Evolutionary conservation across 2,329 filamentous ascomycete species (phyloP), one percentile per base, ranked within the genome.

Genomic region (Ceratocystis papillata): DNA sequence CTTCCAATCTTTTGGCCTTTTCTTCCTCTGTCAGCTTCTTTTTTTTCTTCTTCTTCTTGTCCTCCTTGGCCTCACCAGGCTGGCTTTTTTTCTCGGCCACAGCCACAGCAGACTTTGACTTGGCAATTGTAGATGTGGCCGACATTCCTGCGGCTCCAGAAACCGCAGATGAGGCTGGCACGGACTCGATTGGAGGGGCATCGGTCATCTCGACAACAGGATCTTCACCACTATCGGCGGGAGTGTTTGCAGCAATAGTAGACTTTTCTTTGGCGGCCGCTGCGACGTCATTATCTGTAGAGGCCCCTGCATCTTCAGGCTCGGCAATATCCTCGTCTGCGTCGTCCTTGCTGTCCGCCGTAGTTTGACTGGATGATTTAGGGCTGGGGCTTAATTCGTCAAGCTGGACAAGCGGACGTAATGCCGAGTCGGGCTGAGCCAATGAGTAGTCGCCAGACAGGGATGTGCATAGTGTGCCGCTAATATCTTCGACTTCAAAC

Each of bases 351-450:
- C 41, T 33, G 6, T 28, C 7, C n/a, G 20, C 41, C 3, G 44
- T 46, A 15, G 25, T n/a, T 22, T 48, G 20, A 12, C 37, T 30
- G 61, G 61, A 41, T 12, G 37, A 41, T 41, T 12, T n/a, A 63
- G 61, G 28, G 1, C 20, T n/a, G 8, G 53, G 53, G 20, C 53
- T 33, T 28, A 33, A 17, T n/a, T 64, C 50, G 30, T 59, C 48
- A 22, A 64, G 33, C n/a, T 50, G 63, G 17, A 44, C 25, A 22
- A n/a, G 37, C 6, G 65, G 65, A 30, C 65, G 46, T 46, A 66
- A n/a, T 37, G 65, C 65, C 25, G 61, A 55, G 33, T 62, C 65
- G 2, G 65, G 65, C 45, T 66, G 45, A 20, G 60, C 59, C 28
- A 66, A 20, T 4, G 59, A 63, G n/a, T 41, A 30, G 46, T 65